These are phyloP conservation scores for Epichloe gansuensis DNA, from an alignment of 2,329 filamentous ascomycete species.

Conservation along the genomic window DNA sequence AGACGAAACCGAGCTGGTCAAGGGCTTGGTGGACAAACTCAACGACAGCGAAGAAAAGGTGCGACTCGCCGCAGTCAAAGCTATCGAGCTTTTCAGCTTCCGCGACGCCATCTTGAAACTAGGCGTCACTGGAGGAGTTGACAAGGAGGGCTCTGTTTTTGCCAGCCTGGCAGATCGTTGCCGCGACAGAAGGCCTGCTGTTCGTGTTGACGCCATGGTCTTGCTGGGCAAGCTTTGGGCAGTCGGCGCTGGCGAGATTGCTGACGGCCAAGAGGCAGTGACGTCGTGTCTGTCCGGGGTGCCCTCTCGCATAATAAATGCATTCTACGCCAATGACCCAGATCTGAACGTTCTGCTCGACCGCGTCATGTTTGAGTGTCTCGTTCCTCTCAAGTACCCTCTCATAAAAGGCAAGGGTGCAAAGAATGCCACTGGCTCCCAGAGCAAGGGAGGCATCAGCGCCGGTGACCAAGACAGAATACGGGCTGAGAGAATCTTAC, in stretches of 20 bases:
- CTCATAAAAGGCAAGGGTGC: constrained; percentile 46
- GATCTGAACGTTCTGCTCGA: constrained; percentile 80
- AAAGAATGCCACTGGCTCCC: constrained; percentile 49
- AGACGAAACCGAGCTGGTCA: constrained; percentile 66
- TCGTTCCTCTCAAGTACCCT: constrained; percentile 84
- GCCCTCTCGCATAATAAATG: constrained; percentile 74
- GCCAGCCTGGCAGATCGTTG: constrained; percentile 75
- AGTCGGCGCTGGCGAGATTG: constrained; percentile 79
- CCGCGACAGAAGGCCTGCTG: constrained; percentile 69
- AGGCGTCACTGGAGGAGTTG: constrained; percentile 61
- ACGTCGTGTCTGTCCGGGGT: constrained; percentile 65
- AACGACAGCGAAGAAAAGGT: constrained; percentile 87
- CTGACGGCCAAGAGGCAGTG: constrained; percentile 67
- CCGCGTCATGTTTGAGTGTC: constrained; percentile 70
- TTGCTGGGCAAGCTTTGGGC: constrained; percentile 82
- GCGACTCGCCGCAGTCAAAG: constrained; percentile 75
- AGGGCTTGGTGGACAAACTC: constrained; percentile 66
- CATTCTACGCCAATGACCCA: constrained; percentile 78
- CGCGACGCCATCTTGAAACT: constrained; percentile 72
- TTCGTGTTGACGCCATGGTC: constrained; percentile 79
- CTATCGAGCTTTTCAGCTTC: constrained; percentile 70
- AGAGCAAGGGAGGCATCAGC: constrained; percentile 26
- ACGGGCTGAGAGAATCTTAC: constrained; percentile 70
- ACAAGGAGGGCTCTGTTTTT: constrained; percentile 65
- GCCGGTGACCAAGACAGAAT: constrained; percentile 62